Base-by-base conservation (phyloP, 2,329 filamentous ascomycete species). In the Ophiostoma ips region DNA sequence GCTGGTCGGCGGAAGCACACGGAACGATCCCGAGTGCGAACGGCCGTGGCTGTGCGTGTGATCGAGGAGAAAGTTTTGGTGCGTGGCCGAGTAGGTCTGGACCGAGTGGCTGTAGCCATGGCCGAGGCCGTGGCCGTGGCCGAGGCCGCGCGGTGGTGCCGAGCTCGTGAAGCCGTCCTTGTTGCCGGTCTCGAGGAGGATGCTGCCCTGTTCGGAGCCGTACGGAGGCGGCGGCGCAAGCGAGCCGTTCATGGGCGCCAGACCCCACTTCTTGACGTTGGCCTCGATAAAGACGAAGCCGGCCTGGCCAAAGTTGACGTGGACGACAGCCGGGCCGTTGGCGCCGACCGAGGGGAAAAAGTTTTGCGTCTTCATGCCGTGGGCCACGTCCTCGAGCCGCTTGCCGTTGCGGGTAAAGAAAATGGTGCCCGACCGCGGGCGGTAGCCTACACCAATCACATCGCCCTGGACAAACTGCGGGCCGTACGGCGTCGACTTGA, bases 391-490 rank as follows among this genome's bases (percentile, higher is more conserved):
- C 55, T 98, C 92, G 21, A 98, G 73, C 63, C 92, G 90, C 71
- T 96, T 96, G 60, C 92, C 92, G 64, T 98, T 98, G 57, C 92
- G 85, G 1, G 92, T 98, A 68, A 96, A 98, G 72, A 98, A 98
- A 51, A 98, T 81, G 12, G 88, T 90, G 30, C 92, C 92, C 0
- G 89, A 95, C 50, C 92, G 82, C 30, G 92, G 92, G 52, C 92
- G 80, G 67, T 98, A 98, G 48, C 92, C 92, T 18, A 95, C 86
- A 31, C 92, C 92, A 49, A 98, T 81, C 30, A 98, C 92, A 66
- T 98, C 92, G 57, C 92, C 92, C 68, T 96, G 90, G 3, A 92
- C 82, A 57, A 84, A 87, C 28, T 79, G 75, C 10, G 89, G 90
- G 0, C 84, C 92, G 60, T 96, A 96, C 6, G 76, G 72, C 0